These are phyloP conservation scores for Caloboletus firmus DNA, from an alignment of 1,284 basidiomycete genomes.

Conservation along the genomic window DNA sequence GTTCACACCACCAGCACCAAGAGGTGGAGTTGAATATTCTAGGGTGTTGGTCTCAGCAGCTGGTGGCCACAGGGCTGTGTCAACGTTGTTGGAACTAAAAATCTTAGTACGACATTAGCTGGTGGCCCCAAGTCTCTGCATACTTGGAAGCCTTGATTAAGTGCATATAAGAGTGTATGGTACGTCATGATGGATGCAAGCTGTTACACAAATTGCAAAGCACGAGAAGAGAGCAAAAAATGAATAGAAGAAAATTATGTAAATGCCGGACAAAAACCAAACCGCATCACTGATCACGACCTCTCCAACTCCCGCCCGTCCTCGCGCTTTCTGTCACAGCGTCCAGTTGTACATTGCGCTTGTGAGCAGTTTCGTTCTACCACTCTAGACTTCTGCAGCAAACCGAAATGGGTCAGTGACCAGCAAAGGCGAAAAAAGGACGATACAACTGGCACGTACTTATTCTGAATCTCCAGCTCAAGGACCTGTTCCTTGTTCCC, in stretches of 20 bases:
- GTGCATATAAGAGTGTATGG: too few species aligned
- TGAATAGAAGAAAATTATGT: not conserved
- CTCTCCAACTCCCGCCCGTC: conserved; percentile 9
- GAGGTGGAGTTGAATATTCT: too few species aligned
- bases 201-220: not conserved
- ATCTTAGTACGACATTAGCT: too few species aligned
- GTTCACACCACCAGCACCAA: too few species aligned
- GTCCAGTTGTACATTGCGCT: conserved; percentile 62
- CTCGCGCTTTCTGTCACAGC: conserved; percentile 59
- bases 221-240: not conserved
- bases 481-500: conserved; percentile 84
- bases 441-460: too few species aligned
- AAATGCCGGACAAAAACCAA: not conserved
- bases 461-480: conserved; percentile 71
- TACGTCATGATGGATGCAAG: not conserved
- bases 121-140: too few species aligned
- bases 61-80: too few species aligned
- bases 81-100: too few species aligned
- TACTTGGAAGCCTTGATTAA: too few species aligned
- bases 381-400: conserved; percentile 59
- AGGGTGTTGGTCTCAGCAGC: too few species aligned
- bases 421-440: not conserved
- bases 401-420: conserved; percentile 8
- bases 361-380: conserved; percentile 69
- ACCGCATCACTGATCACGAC: conserved; percentile 27